Base-by-base conservation (phyloP, 805 yeast species). In the Scheffersomyces spartinae region DNA sequence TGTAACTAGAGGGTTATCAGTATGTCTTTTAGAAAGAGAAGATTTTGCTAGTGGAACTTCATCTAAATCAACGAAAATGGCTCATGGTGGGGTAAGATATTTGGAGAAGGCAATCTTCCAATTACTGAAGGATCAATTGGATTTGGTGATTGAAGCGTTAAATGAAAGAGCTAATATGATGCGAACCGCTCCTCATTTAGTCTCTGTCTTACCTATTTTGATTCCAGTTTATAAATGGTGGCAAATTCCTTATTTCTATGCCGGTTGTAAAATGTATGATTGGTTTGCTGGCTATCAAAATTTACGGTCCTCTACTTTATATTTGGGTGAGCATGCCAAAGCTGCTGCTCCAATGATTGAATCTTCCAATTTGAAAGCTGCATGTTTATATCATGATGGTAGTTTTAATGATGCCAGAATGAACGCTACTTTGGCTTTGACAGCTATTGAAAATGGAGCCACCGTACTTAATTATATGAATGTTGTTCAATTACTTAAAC, bases 11-110 rank as follows among this genome's bases (percentile, higher is more conserved):
- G 96, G 96, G 24, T 69, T 85, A 39, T 81, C 83, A 45, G 95
- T 84, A 21, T 81, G 93, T 26, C 52, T 86, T 30, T 68, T 86
- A 31, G 97, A 86, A 54, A 78, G 78, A 47, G 74, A 72, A 36
- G 97, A 86, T 60, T 86, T 80, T 47, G 94, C 95, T 6, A 67
- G 84, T 7, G 95, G 95, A 21, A 88, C 96, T 9, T 80, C 94
- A 6, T 84, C 95, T 18, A 81, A 85, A 44, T 81, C 94, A 9
- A 86, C 97, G 25, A 86, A 86, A 59, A 81, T 86, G 75, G 95
- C 94, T 22, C 97, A 86, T 49, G 97, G 97, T 38, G 97, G 97
- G 50, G 95, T 86, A 21, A 68, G 97, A 44, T 86, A 86, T 53
- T 68, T 86, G 45, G 97, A 86, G 52, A 86, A 86, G 61, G 96